A percentile compares a stretch with the other conserved stretches of the same genome.
Evolutionary conservation across 768 basidiomycete species (phyloP).

Genomic region (Gyrodon lividus): DNA sequence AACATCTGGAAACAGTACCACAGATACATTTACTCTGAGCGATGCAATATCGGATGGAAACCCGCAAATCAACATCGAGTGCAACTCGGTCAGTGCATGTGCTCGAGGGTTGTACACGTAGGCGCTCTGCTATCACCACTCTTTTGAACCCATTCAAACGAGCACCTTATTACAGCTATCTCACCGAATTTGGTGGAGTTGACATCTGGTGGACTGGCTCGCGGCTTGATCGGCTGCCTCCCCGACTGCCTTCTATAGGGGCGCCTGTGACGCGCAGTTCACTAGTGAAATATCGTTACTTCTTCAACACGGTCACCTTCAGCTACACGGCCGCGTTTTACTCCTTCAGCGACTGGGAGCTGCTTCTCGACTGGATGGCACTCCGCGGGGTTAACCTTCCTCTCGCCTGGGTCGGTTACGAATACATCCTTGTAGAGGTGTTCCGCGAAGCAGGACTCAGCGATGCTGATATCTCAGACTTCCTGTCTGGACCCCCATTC

Average conservation of each 20-base stretch:
- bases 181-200: conserved; percentile 36
- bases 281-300: conserved; percentile 40
- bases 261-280: conserved; percentile 31
- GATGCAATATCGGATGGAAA: conserved; percentile 19
- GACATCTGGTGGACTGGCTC: conserved; percentile 48
- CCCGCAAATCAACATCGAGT: conserved; percentile 28
- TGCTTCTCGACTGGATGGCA: conserved; percentile 43
- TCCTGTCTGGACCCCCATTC: conserved; percentile 41
- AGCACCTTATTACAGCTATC: conserved; percentile 25
- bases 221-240: conserved; percentile 33
- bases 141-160: background rate
- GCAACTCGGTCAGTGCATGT: conserved; percentile 37
- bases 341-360: conserved; percentile 38
- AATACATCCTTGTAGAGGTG: conserved; percentile 35
- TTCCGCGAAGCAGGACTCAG: conserved; percentile 38
- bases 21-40: conserved; percentile 35
- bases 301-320: conserved; percentile 45
- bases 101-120: conserved; percentile 40
- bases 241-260: conserved; percentile 30
- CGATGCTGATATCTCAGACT: conserved; percentile 34
- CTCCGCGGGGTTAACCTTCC: conserved; percentile 42
- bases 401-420: conserved; percentile 42
- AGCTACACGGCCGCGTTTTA: conserved; percentile 41
- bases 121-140: conserved; percentile 5
- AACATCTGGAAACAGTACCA: conserved; percentile 12